A percentile compares a stretch with the other conserved stretches of the same genome.
These are phyloP conservation scores for Trichosporon ovoides DNA, from an alignment of 1,284 basidiomycete genomes.

Conservation along the genomic window DNA sequence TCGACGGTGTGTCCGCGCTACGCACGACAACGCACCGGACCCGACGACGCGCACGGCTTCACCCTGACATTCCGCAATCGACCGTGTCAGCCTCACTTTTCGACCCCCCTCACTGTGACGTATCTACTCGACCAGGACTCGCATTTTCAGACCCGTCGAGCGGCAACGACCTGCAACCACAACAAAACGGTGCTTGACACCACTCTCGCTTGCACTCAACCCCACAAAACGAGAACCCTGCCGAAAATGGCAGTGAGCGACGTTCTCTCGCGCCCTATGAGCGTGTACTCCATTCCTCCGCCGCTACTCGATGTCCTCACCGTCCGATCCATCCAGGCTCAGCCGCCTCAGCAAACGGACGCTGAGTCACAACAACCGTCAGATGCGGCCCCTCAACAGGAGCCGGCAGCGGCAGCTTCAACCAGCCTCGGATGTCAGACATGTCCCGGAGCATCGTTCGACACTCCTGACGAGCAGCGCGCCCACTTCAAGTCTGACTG, in stretches of 20 bases:
- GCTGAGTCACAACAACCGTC: not conserved
- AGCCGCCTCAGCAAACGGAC: not conserved
- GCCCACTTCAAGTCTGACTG: constrained; percentile 89
- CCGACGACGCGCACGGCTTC: constrained; percentile 4
- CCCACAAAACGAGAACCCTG: not conserved
- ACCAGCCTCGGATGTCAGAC: constrained; percentile 61
- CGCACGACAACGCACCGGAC: not conserved
- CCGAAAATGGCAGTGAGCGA: not conserved
- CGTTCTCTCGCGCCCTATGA: constrained; percentile 28
- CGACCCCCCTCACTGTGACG: not conserved
- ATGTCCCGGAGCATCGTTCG: constrained; percentile 66
- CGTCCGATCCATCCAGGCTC: constrained; percentile 52
- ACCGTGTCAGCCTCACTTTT: not conserved
- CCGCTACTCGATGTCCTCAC: constrained; percentile 64
- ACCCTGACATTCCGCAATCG: constrained; percentile 1
- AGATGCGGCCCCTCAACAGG: not conserved
- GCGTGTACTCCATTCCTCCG: constrained; percentile 61
- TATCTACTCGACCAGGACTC: not conserved
- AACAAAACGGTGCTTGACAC: not conserved
- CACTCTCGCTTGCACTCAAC: not conserved
- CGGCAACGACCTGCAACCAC: not conserved
- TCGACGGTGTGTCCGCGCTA: not conserved
- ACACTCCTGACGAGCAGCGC: constrained; percentile 74
- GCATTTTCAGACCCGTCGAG: no score
- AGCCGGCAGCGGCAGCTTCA: constrained; percentile 20